Percentiles rank a stretch among this genome's conserved stretches.
Conservation (phyloP, 176 grass and related monocot genomes). For the Stipa capillata region DNA sequence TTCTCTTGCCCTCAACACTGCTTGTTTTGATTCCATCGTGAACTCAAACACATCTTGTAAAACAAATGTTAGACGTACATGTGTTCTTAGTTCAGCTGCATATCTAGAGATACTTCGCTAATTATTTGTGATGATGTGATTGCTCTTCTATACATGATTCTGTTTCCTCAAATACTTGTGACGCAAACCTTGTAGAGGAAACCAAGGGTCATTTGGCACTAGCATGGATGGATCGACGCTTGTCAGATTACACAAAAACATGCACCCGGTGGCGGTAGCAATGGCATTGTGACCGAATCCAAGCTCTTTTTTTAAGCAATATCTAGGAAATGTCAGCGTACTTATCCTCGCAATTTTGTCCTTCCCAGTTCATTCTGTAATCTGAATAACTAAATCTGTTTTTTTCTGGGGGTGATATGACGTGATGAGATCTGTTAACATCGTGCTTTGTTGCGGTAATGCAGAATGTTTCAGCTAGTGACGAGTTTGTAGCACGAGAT, state of each 20-base stretch:
- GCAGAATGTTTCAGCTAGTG: not conserved
- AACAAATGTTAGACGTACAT: too few species aligned
- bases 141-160: too few species aligned
- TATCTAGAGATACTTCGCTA: too few species aligned
- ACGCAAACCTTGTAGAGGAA: too few species aligned
- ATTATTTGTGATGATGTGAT: too few species aligned
- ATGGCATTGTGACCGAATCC: not conserved
- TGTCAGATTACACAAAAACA: not conserved
- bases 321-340: not conserved
- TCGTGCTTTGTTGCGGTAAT: not conserved
- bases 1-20: too few species aligned
- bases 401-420: not conserved
- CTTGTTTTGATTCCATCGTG: too few species aligned
- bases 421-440: not conserved
- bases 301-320: slow-evolving; percentile 1
- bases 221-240: too few species aligned
- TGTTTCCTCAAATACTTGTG: too few species aligned
- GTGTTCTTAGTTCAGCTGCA: too few species aligned
- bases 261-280: not conserved
- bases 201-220: too few species aligned
- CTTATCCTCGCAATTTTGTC: slow-evolving; percentile 21
- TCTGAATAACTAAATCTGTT: not conserved
- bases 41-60: too few species aligned
- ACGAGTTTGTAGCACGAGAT: not conserved
- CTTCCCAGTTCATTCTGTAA: not conserved